Evolutionary conservation across 495 filamentous ascomycete species (phyloP).

Genomic region (Penicillium cinerascens): DNA sequence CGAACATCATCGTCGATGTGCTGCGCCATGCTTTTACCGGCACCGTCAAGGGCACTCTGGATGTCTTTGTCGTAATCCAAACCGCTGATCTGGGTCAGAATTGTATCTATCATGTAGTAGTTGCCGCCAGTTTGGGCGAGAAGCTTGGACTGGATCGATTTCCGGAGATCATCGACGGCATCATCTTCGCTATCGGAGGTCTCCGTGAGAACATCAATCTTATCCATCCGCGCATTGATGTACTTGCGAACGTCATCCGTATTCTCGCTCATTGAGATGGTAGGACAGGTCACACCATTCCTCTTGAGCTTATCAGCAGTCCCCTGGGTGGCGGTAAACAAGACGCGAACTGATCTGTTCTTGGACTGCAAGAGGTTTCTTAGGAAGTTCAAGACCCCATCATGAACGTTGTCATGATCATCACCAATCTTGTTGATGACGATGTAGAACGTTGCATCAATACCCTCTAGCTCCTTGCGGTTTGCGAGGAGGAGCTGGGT

Average conservation of each 20-base stretch:
- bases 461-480: neutral
- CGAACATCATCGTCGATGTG: conserved; percentile 4
- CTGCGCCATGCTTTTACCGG: neutral
- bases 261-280: conserved; percentile 2
- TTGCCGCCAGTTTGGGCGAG: conserved; percentile 3
- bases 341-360: neutral
- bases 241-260: conserved; percentile 1
- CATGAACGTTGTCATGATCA: neutral
- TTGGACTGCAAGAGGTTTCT: neutral
- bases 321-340: conserved; percentile 3
- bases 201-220: conserved; percentile 6
- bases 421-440: conserved; percentile 10
- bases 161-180: neutral
- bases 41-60: neutral
- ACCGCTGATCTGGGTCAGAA: conserved; percentile 3
- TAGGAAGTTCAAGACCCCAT: conserved; percentile 3
- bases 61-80: conserved; percentile 8
- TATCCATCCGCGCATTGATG: conserved; percentile 7
- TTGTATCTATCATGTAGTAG: conserved; percentile 7
- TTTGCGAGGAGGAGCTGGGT: conserved; percentile 4
- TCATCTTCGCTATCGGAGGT: neutral
- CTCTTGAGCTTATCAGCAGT: conserved; percentile 1
- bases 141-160: conserved; percentile 1
- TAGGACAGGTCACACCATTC: neutral
- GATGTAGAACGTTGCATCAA: conserved; percentile 9